These are phyloP conservation scores for Euphorbia lathyris DNA, from an alignment of 345 rosid species.

Conservation along the genomic window DNA sequence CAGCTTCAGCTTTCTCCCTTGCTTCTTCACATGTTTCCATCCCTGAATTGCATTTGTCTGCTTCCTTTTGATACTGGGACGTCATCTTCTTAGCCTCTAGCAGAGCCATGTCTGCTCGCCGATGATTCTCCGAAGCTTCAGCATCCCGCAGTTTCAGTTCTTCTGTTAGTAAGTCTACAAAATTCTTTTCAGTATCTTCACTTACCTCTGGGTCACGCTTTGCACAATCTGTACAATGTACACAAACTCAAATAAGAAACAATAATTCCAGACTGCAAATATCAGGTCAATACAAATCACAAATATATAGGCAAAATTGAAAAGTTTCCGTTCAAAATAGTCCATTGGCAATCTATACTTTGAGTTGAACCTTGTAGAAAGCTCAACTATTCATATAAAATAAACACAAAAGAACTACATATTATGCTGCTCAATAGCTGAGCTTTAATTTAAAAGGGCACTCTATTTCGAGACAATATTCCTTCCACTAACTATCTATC, in stretches of 20 bases:
- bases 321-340: not conserved
- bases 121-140: slow-evolving; percentile 74
- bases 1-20: slow-evolving; percentile 76
- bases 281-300: not conserved
- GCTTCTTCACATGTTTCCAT: slow-evolving; percentile 99
- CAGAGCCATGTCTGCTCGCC: slow-evolving; percentile 62
- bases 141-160: slow-evolving; percentile 80
- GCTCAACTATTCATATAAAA: not conserved
- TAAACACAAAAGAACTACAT: not conserved
- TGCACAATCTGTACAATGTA: slow-evolving; percentile 53
- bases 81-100: slow-evolving; percentile 94
- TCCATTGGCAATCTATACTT: not conserved
- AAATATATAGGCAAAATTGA: not conserved
- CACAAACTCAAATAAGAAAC: slow-evolving; percentile 5
- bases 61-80: slow-evolving; percentile 94
- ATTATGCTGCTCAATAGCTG: not conserved
- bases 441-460: not conserved
- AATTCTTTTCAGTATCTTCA: slow-evolving; percentile 83
- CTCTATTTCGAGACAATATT: not conserved
- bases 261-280: not conserved
- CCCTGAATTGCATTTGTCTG: slow-evolving; percentile 94
- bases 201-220: slow-evolving; percentile 81
- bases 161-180: slow-evolving; percentile 66
- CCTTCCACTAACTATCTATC: not conserved
- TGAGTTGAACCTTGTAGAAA: no score